Base-by-base conservation (phyloP, 2,329 filamentous ascomycete species). In the Apiospora saccharicola region DNA sequence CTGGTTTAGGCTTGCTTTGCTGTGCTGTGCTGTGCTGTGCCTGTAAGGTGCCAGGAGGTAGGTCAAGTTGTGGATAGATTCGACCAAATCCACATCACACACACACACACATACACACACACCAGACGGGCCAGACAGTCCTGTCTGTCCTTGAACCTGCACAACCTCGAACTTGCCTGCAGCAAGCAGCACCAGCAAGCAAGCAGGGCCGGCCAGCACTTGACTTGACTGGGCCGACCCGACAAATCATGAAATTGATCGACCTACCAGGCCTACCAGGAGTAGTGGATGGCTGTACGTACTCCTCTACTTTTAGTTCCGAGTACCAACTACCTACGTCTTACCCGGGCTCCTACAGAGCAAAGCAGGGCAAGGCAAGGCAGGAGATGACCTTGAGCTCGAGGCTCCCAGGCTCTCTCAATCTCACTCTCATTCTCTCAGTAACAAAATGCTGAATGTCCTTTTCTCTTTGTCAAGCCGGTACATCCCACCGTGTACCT, bases 31-130 rank as follows among this genome's bases (percentile, higher is more conserved):
- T 37, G 26, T 37, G 53, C 57, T 64, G 30, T 64, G 34, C 57
- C 57, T 64, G 57, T 64, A 64, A 64, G 57, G 57, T 64, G 57
- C 57, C 57, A 64, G 57, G 57, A 64, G 57, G 57, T 64, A 64
- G 57, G 34, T 41, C 57, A 64, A 64, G 57, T 64, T 64, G 57
- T 64, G 57, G 57, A 64, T 64, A 64, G 57, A 64, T 64, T 61
- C 53, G 57, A 64, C 30, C 57, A 37, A 64, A 64, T 64, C 57
- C 57, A 64, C 57, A 61, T 61, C 57, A 41, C 34, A 57, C 51
- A 64, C 34, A 49, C 46, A 49, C 43, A 44, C 43, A 44, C 26
- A 57, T 24, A 26, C 26, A 19, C 19, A 16, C 26, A 30, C 24
- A 57, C 26, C 13, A 30, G 26, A 16, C 49, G 4, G 49, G 5